These are phyloP conservation scores for Rhizophagus clarus DNA, from an alignment of 192 early-diverging fungal species.

Conservation along the genomic window DNA sequence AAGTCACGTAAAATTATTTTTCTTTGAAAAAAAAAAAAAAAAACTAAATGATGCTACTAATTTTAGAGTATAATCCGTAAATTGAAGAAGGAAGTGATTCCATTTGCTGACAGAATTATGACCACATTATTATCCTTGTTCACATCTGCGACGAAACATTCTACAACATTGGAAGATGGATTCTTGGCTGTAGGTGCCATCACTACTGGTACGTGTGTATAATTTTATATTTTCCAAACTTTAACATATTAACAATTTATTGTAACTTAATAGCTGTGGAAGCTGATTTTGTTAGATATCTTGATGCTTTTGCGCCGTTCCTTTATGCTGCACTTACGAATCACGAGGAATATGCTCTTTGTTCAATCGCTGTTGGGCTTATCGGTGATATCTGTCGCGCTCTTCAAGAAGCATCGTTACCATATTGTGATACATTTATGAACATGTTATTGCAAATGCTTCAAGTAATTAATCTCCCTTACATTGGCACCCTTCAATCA, in stretches of 20 bases:
- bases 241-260: background rate
- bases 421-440: slow-evolving; percentile 91
- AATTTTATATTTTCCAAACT: background rate
- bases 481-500: no score
- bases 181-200: slow-evolving; percentile 92
- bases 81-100: slow-evolving; percentile 69
- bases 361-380: slow-evolving; percentile 92
- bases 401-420: slow-evolving; percentile 69
- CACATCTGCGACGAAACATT: slow-evolving; percentile 66
- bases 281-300: slow-evolving; percentile 83
- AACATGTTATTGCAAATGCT: slow-evolving; percentile 76
- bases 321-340: slow-evolving; percentile 83
- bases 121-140: slow-evolving; percentile 80
- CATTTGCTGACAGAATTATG: slow-evolving; percentile 91
- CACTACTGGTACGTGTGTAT: slow-evolving; percentile 54
- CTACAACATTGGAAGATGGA: slow-evolving; percentile 87
- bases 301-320: slow-evolving; percentile 83
- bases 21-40: background rate
- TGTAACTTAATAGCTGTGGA: slow-evolving; percentile 67
- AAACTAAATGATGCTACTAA: background rate
- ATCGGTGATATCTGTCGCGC: slow-evolving; percentile 96
- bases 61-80: slow-evolving; percentile 75
- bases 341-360: slow-evolving; percentile 90
- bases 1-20: background rate
- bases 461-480: slow-evolving; percentile 44